These are phyloP conservation scores for Quercus mongolica DNA, from an alignment of 306 rosid genomes.

Conservation along the genomic window DNA sequence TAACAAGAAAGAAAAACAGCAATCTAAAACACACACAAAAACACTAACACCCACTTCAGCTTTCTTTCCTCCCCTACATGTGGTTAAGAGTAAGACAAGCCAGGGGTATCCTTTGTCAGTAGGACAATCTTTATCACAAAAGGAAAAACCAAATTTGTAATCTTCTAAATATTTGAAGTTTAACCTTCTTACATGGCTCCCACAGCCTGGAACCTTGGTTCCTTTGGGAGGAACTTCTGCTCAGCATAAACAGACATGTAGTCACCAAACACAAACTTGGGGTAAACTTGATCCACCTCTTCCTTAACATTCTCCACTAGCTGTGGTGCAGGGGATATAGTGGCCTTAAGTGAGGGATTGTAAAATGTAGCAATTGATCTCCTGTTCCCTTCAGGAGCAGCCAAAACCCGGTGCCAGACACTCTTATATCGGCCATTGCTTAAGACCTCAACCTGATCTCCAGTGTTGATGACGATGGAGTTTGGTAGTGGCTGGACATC, in stretches of 20 bases:
- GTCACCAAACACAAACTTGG: constrained; percentile 86
- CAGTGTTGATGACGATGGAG: constrained; percentile 88
- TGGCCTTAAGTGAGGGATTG: constrained; percentile 82
- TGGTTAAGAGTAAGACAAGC: constrained; percentile 35
- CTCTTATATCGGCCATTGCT: constrained; percentile 93
- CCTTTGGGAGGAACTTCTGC: constrained; percentile 93
- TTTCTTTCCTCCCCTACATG: constrained; percentile 25
- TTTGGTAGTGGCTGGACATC: constrained; percentile 81
- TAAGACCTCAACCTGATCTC: constrained; percentile 97
- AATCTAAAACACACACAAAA: constrained; percentile 19
- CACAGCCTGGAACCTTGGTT: constrained; percentile 83
- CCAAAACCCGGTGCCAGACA: constrained; percentile 87
- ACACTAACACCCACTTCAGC: constrained; percentile 37
- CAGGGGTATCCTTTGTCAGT: constrained; percentile 29
- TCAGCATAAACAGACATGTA: constrained; percentile 83
- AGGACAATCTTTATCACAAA: constrained; percentile 18
- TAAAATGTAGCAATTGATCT: constrained; percentile 92
- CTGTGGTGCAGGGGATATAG: constrained; percentile 77
- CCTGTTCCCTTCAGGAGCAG: constrained; percentile 55
- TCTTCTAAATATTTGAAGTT: background rate
- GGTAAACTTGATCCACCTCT: constrained; percentile 54
- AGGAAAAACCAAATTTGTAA: background rate
- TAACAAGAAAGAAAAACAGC: constrained; percentile 16
- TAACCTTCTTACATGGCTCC: constrained; percentile 39
- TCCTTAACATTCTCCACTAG: constrained; percentile 45